Conservation (phyloP, 2,329 filamentous ascomycete genomes). For the Fusarium euwallaceae region DNA sequence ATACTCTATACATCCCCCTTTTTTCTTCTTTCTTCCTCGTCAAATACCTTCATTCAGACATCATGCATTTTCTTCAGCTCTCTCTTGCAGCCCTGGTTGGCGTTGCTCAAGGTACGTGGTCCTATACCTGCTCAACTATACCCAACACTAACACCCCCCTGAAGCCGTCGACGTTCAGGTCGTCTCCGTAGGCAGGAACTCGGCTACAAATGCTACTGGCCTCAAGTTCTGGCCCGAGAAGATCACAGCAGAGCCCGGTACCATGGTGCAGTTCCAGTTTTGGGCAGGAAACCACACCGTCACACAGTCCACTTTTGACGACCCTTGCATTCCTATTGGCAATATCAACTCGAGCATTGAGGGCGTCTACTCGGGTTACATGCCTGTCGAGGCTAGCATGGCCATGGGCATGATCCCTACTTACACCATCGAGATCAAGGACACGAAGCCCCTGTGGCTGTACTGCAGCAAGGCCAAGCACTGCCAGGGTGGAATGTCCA, state of each 20-base stretch:
- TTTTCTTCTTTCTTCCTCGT: constrained; percentile 23
- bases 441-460: constrained; percentile 80
- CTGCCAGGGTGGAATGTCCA: constrained; percentile 81
- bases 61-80: constrained; percentile 67
- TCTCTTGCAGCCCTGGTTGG: constrained; percentile 62
- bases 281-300: constrained; percentile 80
- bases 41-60: constrained; percentile 50
- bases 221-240: constrained; percentile 76
- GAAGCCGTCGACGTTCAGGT: constrained; percentile 66
- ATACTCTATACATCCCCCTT: constrained; percentile 44
- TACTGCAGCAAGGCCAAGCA: constrained; percentile 83
- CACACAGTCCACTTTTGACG: constrained; percentile 80
- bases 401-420: constrained; percentile 69
- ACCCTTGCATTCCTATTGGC: constrained; percentile 74
- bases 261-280: constrained; percentile 77
- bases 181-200: constrained; percentile 71
- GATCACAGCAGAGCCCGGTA: constrained; percentile 72
- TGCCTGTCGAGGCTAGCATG: constrained; percentile 69
- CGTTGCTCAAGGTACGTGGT: constrained; percentile 59
- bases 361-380: constrained; percentile 77
- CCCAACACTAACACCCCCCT: constrained; percentile 29
- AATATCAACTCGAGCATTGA: constrained; percentile 63
- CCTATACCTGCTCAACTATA: not conserved
- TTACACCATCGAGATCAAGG: constrained; percentile 78
- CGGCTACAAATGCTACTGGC: constrained; percentile 61